phyloP scores from a whole-genome alignment of 768 basidiomycete genomes.

The Gloeopeniophorella convolvens region DNA sequence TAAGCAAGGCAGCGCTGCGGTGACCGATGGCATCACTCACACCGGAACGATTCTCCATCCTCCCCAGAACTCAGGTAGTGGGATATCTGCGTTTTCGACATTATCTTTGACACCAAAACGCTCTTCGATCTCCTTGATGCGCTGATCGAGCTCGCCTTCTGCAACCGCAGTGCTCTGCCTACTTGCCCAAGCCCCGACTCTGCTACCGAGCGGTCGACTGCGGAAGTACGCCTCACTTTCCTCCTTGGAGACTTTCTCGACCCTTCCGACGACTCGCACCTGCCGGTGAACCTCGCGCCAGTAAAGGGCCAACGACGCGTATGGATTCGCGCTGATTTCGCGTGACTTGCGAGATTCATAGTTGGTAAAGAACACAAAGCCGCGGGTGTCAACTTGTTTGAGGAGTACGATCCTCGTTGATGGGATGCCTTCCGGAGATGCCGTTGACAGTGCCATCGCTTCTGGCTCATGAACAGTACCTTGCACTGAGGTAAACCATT shows the following conservation, averaged over 20 bases:
- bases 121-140: conserved; percentile 51
- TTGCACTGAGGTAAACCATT: conserved; percentile 75
- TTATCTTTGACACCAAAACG: conserved; percentile 45
- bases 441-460: conserved; percentile 77
- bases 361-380: conserved; percentile 97
- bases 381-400: conserved; percentile 80
- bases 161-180: conserved; percentile 74
- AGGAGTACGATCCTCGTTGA: conserved; percentile 87
- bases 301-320: conserved; percentile 82
- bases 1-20: conserved; percentile 2
- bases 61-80: conserved; percentile 90
- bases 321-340: conserved; percentile 71
- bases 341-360: conserved; percentile 88
- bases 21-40: conserved; percentile 40
- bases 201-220: conserved; percentile 74
- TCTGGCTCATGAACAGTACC: conserved; percentile 80
- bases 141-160: conserved; percentile 61
- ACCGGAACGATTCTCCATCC: conserved; percentile 92
- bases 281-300: conserved; percentile 81
- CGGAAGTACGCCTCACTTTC: conserved; percentile 84
- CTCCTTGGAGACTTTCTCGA: conserved; percentile 64
- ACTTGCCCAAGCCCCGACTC: conserved; percentile 92
- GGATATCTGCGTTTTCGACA: conserved; percentile 45
- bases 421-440: conserved; percentile 65
- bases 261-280: conserved; percentile 79